A percentile compares a stretch with the other conserved stretches of the same genome.
Evolutionary conservation across 495 filamentous ascomycete species (phyloP).

Genomic region (Daldinia childiae): DNA sequence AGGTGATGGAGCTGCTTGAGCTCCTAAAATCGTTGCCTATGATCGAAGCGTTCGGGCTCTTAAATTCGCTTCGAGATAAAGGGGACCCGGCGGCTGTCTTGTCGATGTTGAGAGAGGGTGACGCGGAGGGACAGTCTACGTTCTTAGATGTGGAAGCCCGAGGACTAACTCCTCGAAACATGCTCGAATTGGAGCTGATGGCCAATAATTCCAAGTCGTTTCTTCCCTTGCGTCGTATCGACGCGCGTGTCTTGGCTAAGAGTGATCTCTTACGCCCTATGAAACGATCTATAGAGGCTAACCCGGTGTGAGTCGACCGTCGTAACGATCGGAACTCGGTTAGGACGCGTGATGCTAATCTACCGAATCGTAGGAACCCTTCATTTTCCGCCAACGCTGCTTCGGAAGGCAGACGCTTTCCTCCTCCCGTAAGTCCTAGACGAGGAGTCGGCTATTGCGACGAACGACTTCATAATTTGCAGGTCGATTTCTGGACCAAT

Average conservation of each 20-base stretch:
- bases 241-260: constrained; percentile 10
- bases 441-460: constrained; percentile 34
- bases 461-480: constrained; percentile 32
- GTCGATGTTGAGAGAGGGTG: constrained; percentile 6
- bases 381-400: background rate
- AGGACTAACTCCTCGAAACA: background rate
- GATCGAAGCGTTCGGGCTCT: background rate
- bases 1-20: constrained; percentile 24
- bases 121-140: background rate
- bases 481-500: constrained; percentile 38
- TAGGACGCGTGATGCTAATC: background rate
- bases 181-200: constrained; percentile 28
- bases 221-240: constrained; percentile 9
- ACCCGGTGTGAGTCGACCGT: constrained; percentile 1
- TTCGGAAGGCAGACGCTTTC: constrained; percentile 12
- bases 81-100: constrained; percentile 9
- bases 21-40: constrained; percentile 21
- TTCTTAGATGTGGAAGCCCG: background rate
- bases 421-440: constrained; percentile 5
- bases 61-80: background rate
- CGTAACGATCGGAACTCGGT: background rate
- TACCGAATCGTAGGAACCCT: background rate
- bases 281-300: background rate
- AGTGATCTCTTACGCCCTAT: constrained; percentile 24
- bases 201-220: constrained; percentile 13